phyloP scores from a whole-genome alignment of 805 yeast genomes.

The Myxozyma udenii region DNA sequence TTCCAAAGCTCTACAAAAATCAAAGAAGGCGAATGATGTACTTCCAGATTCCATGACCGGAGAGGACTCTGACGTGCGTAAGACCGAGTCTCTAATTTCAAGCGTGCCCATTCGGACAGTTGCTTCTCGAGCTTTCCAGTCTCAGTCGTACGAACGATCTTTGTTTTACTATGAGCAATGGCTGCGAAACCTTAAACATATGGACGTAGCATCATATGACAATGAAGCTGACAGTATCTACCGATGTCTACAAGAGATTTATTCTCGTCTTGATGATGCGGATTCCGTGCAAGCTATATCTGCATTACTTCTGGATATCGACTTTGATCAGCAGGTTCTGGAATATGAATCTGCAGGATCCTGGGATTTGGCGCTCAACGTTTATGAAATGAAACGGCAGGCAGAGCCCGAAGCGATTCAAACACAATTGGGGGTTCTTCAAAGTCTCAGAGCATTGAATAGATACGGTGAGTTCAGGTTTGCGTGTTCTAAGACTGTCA shows the following conservation, averaged over 20 bases:
- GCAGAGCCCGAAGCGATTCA: conserved; percentile 33
- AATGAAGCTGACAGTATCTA: conserved; percentile 33
- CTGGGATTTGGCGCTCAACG: conserved; percentile 84
- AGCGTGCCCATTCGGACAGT: conserved; percentile 46
- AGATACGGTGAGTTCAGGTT: conserved; percentile 53
- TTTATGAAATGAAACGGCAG: conserved; percentile 54
- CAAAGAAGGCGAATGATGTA: background rate
- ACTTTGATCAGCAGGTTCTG: conserved; percentile 68
- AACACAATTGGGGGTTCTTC: conserved; percentile 55
- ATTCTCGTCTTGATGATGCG: conserved; percentile 80
- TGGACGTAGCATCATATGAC: conserved; percentile 25
- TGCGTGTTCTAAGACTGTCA: background rate
- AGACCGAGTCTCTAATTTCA: conserved; percentile 3
- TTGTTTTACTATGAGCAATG: conserved; percentile 80
- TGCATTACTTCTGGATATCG: conserved; percentile 61
- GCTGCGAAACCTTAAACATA: conserved; percentile 43
- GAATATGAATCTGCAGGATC: conserved; percentile 81
- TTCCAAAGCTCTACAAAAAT: conserved; percentile 11
- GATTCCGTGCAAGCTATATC: conserved; percentile 88
- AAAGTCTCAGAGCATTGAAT: conserved; percentile 73
- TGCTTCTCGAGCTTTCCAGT: conserved; percentile 76
- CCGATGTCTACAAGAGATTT: conserved; percentile 61
- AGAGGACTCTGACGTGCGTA: conserved; percentile 3
- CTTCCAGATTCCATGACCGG: conserved; percentile 4
- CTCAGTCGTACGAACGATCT: conserved; percentile 83